phyloP scores from a whole-genome alignment of 2,329 filamentous ascomycete genomes.

The Neopestalotiopsis clavispora region DNA sequence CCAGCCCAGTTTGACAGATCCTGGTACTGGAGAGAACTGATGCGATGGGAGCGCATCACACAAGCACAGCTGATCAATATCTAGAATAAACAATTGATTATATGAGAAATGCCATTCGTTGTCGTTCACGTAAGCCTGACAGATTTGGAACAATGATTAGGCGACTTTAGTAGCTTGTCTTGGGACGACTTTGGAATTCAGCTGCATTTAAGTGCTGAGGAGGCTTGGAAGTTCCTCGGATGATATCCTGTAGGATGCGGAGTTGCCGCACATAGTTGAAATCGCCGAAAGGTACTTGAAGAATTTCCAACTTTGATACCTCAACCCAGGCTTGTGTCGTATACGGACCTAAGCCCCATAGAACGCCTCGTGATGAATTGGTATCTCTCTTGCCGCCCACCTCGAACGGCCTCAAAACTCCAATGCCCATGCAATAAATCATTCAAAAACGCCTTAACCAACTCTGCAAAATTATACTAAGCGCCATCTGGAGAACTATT shows the following conservation, averaged over 20 bases:
- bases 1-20: background rate
- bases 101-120: too few species aligned
- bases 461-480: background rate
- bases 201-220: too few species aligned
- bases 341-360: background rate
- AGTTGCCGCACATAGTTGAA: background rate
- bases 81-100: too few species aligned
- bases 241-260: background rate
- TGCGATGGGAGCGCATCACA: background rate
- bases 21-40: constrained; percentile 5
- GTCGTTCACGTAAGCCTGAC: too few species aligned
- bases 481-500: background rate
- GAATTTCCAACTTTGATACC: background rate
- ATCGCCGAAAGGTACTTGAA: background rate
- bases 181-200: too few species aligned
- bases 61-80: too few species aligned
- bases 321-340: background rate
- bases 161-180: too few species aligned
- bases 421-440: constrained; percentile 7
- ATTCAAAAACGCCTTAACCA: background rate
- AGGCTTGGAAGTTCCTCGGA: too few species aligned
- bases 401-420: background rate
- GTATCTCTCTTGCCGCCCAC: background rate
- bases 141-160: too few species aligned
- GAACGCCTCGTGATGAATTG: constrained; percentile 1